Conservation (phyloP, 2,329 filamentous ascomycete genomes). For the Diaporthe sp. region DNA sequence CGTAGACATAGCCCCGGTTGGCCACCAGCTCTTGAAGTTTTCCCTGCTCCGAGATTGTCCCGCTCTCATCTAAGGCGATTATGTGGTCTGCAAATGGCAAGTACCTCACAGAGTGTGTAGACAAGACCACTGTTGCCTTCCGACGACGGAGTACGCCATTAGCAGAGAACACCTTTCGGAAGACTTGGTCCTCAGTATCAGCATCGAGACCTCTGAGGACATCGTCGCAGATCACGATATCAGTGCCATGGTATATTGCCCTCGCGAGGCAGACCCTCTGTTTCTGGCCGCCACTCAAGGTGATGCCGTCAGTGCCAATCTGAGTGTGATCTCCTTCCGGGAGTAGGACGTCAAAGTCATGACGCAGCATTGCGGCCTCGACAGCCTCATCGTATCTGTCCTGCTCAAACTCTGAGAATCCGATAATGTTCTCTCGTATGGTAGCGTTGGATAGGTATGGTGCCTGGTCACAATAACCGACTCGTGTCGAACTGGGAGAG, state of each 20-base stretch:
- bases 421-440: slow-evolving; percentile 37
- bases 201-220: slow-evolving; percentile 57
- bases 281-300: slow-evolving; percentile 54
- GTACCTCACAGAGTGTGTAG: slow-evolving; percentile 55
- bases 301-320: slow-evolving; percentile 53
- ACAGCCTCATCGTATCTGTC: slow-evolving; percentile 50
- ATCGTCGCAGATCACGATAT: slow-evolving; percentile 54
- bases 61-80: slow-evolving; percentile 56
- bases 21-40: slow-evolving; percentile 53
- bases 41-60: slow-evolving; percentile 59
- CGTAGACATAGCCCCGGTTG: slow-evolving; percentile 56
- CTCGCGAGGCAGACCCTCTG: slow-evolving; percentile 46
- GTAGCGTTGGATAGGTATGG: slow-evolving; percentile 33
- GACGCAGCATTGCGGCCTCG: slow-evolving; percentile 48
- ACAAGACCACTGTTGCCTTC: slow-evolving; percentile 49
- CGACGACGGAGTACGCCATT: slow-evolving; percentile 49
- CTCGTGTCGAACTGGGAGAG: not conserved
- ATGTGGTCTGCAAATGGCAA: slow-evolving; percentile 60
- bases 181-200: slow-evolving; percentile 58
- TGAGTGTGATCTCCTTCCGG: slow-evolving; percentile 51
- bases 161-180: slow-evolving; percentile 53
- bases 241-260: slow-evolving; percentile 42
- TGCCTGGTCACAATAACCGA: slow-evolving; percentile 48
- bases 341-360: slow-evolving; percentile 48
- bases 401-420: slow-evolving; percentile 28